phyloP scores from a whole-genome alignment of 2,329 filamentous ascomycete species.

The Fusarium scirpi region DNA sequence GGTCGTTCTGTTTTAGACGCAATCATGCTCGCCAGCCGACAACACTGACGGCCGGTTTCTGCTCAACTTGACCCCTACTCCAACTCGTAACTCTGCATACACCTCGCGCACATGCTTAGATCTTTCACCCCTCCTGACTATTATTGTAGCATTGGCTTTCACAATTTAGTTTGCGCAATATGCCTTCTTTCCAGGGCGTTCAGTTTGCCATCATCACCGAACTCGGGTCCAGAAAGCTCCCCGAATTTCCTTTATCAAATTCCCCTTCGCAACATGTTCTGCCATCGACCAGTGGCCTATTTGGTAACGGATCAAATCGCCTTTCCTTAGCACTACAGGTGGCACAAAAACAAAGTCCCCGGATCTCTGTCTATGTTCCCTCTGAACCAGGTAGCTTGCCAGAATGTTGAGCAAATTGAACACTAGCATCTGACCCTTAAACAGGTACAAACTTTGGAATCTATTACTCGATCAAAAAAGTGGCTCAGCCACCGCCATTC shows the following conservation, averaged over 20 bases:
- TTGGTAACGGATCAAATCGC: slow-evolving; percentile 3
- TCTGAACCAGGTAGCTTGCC: slow-evolving; percentile 61
- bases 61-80: background rate
- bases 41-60: slow-evolving; percentile 23
- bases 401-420: too few species aligned
- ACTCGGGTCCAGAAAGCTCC: slow-evolving; percentile 54
- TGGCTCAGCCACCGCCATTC: slow-evolving; percentile 52
- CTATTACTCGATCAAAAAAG: slow-evolving; percentile 58
- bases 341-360: slow-evolving; percentile 54
- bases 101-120: background rate
- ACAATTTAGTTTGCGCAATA: slow-evolving; percentile 38
- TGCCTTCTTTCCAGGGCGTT: slow-evolving; percentile 64
- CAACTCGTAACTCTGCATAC: background rate
- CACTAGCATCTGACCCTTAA: slow-evolving; percentile 7
- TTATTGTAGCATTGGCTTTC: background rate
- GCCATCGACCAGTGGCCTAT: slow-evolving; percentile 26
- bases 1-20: background rate
- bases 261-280: slow-evolving; percentile 57
- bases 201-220: slow-evolving; percentile 59
- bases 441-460: slow-evolving; percentile 66
- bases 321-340: background rate
- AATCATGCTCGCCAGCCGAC: slow-evolving; percentile 7
- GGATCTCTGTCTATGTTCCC: slow-evolving; percentile 67
- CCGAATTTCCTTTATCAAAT: slow-evolving; percentile 68
- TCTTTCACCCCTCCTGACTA: too few species aligned